Evolutionary conservation across 495 filamentous ascomycete genomes (phyloP).

Genomic region (Aspergillus hancockii): DNA sequence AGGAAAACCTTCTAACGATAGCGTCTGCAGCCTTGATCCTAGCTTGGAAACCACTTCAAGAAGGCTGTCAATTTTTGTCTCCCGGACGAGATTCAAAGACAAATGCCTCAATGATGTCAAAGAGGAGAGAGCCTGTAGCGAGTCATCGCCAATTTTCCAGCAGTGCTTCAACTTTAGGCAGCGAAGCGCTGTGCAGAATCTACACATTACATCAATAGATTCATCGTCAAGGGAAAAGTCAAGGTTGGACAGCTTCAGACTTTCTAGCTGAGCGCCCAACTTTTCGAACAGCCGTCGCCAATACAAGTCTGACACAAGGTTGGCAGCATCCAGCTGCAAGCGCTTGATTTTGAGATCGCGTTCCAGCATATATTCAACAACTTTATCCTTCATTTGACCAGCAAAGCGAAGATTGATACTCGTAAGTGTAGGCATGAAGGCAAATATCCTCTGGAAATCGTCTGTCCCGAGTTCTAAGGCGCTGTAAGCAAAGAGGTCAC

Average conservation of each 20-base stretch:
- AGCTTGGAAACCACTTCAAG: conserved; percentile 58
- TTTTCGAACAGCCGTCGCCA: conserved; percentile 67
- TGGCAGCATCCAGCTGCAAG: conserved; percentile 72
- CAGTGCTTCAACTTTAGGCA: conserved; percentile 73
- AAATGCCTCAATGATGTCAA: conserved; percentile 68
- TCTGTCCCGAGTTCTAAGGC: conserved; percentile 63
- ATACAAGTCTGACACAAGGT: conserved; percentile 69
- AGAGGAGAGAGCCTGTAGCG: conserved; percentile 53
- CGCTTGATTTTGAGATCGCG: conserved; percentile 62
- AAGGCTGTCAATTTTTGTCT: conserved; percentile 57
- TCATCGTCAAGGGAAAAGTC: conserved; percentile 75
- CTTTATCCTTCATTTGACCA: conserved; percentile 82
- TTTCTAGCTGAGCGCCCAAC: conserved; percentile 62
- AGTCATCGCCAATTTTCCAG: conserved; percentile 47
- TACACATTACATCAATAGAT: conserved; percentile 55
- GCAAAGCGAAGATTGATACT: conserved; percentile 73
- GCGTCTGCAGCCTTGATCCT: conserved; percentile 64
- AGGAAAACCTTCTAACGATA: conserved; percentile 66
- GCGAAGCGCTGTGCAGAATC: conserved; percentile 61
- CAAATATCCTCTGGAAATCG: conserved; percentile 79
- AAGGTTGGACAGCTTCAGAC: conserved; percentile 66
- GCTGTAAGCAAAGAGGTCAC: conserved; percentile 15
- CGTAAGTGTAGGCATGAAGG: conserved; percentile 66
- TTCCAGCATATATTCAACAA: conserved; percentile 76
- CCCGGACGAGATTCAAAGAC: conserved; percentile 61